Base-by-base conservation (phyloP, 2,329 filamentous ascomycete species). In the Rhytidhysteron rufulum region DNA sequence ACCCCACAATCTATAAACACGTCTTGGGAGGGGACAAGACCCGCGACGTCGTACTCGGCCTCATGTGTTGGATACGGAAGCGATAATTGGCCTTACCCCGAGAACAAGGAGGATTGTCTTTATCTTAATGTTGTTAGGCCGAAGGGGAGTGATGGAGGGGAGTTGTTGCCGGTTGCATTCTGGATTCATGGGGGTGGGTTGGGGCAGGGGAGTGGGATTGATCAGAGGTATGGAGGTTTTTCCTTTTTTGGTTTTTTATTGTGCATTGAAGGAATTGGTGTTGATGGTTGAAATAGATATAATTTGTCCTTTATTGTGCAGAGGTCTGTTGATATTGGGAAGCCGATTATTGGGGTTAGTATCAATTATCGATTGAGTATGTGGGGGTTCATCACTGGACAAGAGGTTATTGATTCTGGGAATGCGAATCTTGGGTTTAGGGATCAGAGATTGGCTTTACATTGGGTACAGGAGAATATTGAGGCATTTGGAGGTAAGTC, bases 301-400 rank as follows among this genome's bases (percentile, higher is more conserved):
- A 83, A 83, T 50, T 65, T 79, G 41, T 74, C 73, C 15, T 74
- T 70, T 44, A 73, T 82, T 32, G 74, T 83, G 10, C 45, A 69
- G 31, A 65, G 67, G 10, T 35, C 34, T 9, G 46, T 47, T n/a
- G 34, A 45, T 7, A 46, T 49, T 19, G 43, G 44, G 13, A 47
- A 60, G 39, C 48, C 50, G 11, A 40, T 53, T 15, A 49, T 53
- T 34, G 48, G 36, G 3, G 43, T 53, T 10, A 41, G 40, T 7
- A 41, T 45, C 30, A 50, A 54, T 34, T 54, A 54, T 33, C 73
- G 82, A 9, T 67, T 85, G 24, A 77, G 78, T 2, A 73, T 77
- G 8, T 68, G 86, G 46, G 85, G 85, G 0, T 87, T 88, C 57
- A 60, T 85, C 17, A 71, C 75, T 2, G 78, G 71, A n/a, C 60